Percentiles rank a stretch among this genome's conserved stretches.
Conservation (phyloP, 108 stramenopile species). For the Pelagomonas calceolata region DNA sequence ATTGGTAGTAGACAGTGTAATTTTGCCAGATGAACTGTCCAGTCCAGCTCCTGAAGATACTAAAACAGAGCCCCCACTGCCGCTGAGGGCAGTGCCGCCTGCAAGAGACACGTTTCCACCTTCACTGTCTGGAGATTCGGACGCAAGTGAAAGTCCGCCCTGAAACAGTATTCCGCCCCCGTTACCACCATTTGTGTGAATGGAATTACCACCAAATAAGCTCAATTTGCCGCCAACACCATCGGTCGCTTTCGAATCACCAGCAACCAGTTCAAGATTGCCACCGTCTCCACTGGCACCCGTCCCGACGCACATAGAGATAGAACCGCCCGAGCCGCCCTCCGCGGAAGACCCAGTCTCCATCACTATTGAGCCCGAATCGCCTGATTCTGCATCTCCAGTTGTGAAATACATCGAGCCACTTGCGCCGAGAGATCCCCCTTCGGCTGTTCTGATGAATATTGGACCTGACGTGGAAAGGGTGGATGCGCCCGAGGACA, state of each 20-base stretch:
- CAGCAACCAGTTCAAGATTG: not conserved
- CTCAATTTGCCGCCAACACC: not conserved
- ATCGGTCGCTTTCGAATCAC: not conserved
- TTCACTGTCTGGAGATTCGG: not conserved
- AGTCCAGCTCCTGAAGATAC: not conserved
- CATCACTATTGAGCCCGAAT: not conserved
- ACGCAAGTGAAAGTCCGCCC: not conserved
- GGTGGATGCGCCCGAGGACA: conserved; percentile 1
- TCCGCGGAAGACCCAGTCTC: not conserved
- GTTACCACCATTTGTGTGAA: not conserved
- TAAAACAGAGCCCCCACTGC: conserved; percentile 1
- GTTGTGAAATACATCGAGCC: not conserved
- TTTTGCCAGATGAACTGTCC: conserved; percentile 1
- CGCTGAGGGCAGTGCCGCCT: not conserved
- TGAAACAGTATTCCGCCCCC: not conserved
- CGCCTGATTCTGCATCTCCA: not conserved
- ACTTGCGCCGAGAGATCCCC: not conserved
- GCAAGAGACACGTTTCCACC: not conserved
- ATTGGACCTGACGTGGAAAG: conserved; percentile 6
- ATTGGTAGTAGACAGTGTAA: conserved; percentile 17
- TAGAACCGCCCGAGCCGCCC: not conserved
- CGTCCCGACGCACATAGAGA: not conserved
- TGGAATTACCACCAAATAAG: not conserved
- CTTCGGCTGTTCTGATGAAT: not conserved
- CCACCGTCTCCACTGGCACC: conserved; percentile 9